Base-by-base conservation (phyloP, 306 rosid genomes). In the Mucuna pruriens region DNA sequence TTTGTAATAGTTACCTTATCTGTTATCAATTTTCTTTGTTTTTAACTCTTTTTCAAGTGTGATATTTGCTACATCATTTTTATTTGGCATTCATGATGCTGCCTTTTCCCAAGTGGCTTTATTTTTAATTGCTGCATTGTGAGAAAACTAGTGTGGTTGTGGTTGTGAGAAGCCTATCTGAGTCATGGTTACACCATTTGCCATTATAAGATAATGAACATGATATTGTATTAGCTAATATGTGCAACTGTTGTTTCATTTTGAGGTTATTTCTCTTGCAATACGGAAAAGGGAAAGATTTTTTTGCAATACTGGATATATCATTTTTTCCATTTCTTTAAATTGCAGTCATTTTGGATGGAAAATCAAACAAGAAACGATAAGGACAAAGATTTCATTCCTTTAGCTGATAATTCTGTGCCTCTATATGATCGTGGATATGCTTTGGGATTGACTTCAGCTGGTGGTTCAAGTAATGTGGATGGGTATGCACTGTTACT, bases 361-460 rank as follows among this genome's bases (percentile, higher is more conserved):
- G 98, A 96, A 83, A 90, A 90, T 85, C 91, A 89, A 78, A 82
- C 84, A 74, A 60, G 75, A 73, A 86, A 85, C 63, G 94, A 84
- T 72, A 82, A 82, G 83, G 80, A 71, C 60, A 83, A 54, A 55
- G 85, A 84, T 70, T 85, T 81, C 49, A 57, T 77, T 74, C 89
- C 94, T 63, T 82, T 93, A 84, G 98, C 92, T 88, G 65, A 83
- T 85, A 88, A 82, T 80, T 85, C 83, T 17, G 97, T 90, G 84
- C 99, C 99, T 54, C 88, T 92, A 12, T 96, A 96, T 87, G 99
- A 96, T 82, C 97, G 99, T 1, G 97, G 98, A 42, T 96, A 80
- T 88, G 79, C 94, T 64, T 87, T 93, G 83, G 99, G 99, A 78
- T 89, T 96, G 91, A 88, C 91, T 79, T 89, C 95, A 76, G 86